Evolutionary conservation across 257 asterid genomes (phyloP).

Genomic region (Nicotiana attenuata): DNA sequence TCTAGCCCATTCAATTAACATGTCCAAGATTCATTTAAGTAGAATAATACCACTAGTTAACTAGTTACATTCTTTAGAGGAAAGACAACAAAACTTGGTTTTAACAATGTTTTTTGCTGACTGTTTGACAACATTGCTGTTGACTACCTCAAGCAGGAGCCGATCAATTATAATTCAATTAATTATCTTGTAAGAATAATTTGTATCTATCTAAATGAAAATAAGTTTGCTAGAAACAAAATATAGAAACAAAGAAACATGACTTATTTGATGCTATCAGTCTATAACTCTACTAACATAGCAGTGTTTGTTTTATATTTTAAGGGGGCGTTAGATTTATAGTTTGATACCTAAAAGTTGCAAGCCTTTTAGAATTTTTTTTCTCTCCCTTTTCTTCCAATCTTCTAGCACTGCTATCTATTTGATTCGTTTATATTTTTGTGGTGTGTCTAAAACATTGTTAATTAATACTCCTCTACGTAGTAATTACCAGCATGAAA

Average conservation of each 20-base stretch:
- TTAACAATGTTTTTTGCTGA: background rate
- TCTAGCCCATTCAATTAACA: background rate
- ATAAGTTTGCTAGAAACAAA: background rate
- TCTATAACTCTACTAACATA: background rate
- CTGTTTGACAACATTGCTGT: background rate
- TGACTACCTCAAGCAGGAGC: background rate
- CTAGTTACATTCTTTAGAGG: background rate
- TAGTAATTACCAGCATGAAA: too few relatives aligned
- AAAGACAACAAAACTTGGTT: background rate
- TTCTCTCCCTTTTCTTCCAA: too few relatives aligned
- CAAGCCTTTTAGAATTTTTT: too few relatives aligned
- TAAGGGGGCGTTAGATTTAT: background rate
- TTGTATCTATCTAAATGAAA: background rate
- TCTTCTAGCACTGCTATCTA: too few relatives aligned
- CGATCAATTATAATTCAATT: background rate
- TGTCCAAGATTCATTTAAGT: background rate
- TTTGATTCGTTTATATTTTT: too few relatives aligned
- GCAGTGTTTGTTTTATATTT: background rate
- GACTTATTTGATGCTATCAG: background rate
- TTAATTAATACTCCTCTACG: too few relatives aligned
- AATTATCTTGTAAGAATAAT: background rate
- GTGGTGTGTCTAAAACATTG: too few relatives aligned
- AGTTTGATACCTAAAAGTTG: background rate
- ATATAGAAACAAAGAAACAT: background rate
- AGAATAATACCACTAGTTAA: background rate